Conservation (phyloP, 2,329 filamentous ascomycete genomes). For the Paracorniculantispora psalliotae region DNA sequence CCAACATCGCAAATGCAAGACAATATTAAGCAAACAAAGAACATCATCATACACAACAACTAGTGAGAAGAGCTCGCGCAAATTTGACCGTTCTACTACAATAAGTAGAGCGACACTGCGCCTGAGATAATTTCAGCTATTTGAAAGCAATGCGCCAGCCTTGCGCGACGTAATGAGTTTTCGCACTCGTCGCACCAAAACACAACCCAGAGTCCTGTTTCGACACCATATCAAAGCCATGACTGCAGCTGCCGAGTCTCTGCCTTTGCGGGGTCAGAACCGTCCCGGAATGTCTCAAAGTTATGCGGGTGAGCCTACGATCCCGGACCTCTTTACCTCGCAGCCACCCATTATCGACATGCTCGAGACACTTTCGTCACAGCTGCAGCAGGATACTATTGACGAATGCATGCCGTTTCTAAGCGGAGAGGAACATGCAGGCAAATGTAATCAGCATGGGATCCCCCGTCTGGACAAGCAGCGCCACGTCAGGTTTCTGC, state of each 20-base stretch:
- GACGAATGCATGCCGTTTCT: conserved; percentile 66
- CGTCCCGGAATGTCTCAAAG: background rate
- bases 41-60: background rate
- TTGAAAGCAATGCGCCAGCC: background rate
- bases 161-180: conserved; percentile 11
- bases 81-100: background rate
- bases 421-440: conserved; percentile 43
- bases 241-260: conserved; percentile 6
- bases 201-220: conserved; percentile 8
- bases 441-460: conserved; percentile 59
- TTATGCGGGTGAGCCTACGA: background rate
- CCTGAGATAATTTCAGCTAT: background rate
- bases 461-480: conserved; percentile 67
- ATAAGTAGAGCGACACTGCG: background rate
- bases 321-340: conserved; percentile 54
- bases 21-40: conserved; percentile 1
- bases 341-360: conserved; percentile 60
- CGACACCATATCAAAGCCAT: conserved; percentile 10
- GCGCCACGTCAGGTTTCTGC: conserved; percentile 58
- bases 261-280: background rate
- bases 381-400: conserved; percentile 63
- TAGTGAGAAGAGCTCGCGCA: background rate
- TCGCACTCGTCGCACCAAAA: conserved; percentile 10
- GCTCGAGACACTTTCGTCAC: conserved; percentile 63
- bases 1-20: conserved; percentile 6